Base-by-base conservation (phyloP, 2,329 filamentous ascomycete species). In the Macrophomina phaseolina region DNA sequence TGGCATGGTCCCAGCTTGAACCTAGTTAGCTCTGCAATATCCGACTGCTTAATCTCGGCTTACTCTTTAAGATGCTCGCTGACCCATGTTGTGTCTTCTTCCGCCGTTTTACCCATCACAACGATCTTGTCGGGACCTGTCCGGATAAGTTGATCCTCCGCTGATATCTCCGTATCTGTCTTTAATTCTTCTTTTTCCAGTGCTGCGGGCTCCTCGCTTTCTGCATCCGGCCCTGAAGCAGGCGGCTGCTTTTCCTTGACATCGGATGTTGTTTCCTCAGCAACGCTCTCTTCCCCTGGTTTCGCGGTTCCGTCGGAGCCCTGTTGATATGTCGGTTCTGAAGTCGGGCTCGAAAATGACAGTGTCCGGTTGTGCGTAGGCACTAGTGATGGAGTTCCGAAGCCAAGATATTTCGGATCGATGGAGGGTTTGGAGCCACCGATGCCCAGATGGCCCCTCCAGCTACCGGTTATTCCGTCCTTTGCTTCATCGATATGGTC, bases 31-130 rank as follows among this genome's bases (percentile, higher is more conserved):
- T 14, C n/a, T n/a, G 16, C n/a, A 11, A 12, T 34, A 11, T 23
- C 40, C 38, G n/a, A 16, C 38, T 34, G 23, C 23, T 23, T n/a
- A 30, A n/a, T 3, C n/a, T 5, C 7, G 18, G 32, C 49, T 53
- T 48, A 67, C 65, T 68, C 66, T 2, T 62, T 56, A 7, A 70
- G 64, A 9, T 69, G 11, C 8, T 66, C 53, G 2, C n/a, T 18
- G 1, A 70, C 68, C 70, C 70, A 73, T n/a, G 60, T 67, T 0
- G 69, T 64, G 36, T 72, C 70, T 36, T 73, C 70, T 14, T 51
- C 46, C 1, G n/a, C 36, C 3, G 38, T 52, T 34, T 66, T 66
- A 30, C 53, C 64, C 64, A 66, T 66, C 1, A 66, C 64, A n/a
- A 66, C 55, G 23, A 66, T 53, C 16, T 61, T 66, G 32, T 66